Base-by-base conservation (phyloP, 116 monocot species). In the Iris pallida region DNA sequence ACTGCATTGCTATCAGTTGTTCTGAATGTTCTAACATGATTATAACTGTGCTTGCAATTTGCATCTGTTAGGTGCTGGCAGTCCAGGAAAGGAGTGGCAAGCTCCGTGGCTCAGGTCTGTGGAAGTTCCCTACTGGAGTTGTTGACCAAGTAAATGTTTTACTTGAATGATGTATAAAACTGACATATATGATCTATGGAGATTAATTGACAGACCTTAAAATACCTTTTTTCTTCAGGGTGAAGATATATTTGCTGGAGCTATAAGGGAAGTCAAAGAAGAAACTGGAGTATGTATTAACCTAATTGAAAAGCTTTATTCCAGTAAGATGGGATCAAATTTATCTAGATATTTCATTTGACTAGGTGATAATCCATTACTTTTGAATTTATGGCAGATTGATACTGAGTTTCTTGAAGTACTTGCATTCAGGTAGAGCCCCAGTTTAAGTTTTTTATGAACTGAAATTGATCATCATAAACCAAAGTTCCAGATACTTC, bases 321-420 rank as follows among this genome's bases (percentile, higher is more conserved):
- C 0, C 30, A 30, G 9, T 57, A 8, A 8, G 41, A 47, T 57
- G 7, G 20, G 44, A 2, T 59, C 72, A 53, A 14, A 17, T 7
- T 45, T 53, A 4, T 53, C 14, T 20, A 19, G n/a, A 42, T 42
- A 51, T 19, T 66, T 30, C 47, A 45, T 40, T 11, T 61, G 10
- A 2, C 4, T 71, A 30, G 53, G 30, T 30, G 30, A 30, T 30
- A 30, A 30, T 30, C n/a, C 9, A 47, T 65, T 53, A 45, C 51
- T 42, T 9, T 54, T 44, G 18, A 61, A 17, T 49, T 16, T 67
- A 16, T 81, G 9, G 40, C 68, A 85, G 85, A 71, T 85, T 65
- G 85, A 85, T n/a, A 54, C 78, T 41, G 85, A 85, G 68, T 85
- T 85, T 75, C 9, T 85, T 47, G 85, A 85, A 63, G 81, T 85